These are phyloP conservation scores for Protomyces arabidopsidicola DNA, from an alignment of 1,139 yeast species.

Conservation along the genomic window DNA sequence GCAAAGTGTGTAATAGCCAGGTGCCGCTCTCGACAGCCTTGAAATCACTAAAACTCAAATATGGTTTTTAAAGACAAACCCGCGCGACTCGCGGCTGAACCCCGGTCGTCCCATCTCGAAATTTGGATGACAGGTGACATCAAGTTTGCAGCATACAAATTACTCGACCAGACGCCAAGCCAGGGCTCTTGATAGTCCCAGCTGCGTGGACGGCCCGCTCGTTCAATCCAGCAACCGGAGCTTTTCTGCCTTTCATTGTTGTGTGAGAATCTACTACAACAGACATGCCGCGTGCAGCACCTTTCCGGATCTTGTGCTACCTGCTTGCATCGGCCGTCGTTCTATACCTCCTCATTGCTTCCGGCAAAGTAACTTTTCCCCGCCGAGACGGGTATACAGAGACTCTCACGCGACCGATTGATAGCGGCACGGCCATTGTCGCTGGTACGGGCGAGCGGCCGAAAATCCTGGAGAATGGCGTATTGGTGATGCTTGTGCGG, in stretches of 20 bases:
- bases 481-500: conserved; percentile 68
- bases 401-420: not conserved
- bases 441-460: not conserved
- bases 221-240: not conserved
- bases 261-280: not conserved
- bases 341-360: not conserved
- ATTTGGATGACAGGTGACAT: no score
- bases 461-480: conserved; percentile 47
- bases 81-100: no score
- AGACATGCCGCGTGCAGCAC: not conserved
- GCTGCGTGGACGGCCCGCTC: not conserved
- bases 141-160: no score
- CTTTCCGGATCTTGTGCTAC: not conserved
- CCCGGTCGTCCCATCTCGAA: no score
- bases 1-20: no score
- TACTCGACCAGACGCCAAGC: no score
- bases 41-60: no score
- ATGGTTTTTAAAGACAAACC: no score
- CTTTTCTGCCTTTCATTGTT: not conserved
- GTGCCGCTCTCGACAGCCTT: no score
- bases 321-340: not conserved
- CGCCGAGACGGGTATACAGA: not conserved
- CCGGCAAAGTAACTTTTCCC: not conserved
- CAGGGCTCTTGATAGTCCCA: no score
- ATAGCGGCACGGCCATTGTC: not conserved